A percentile compares a stretch with the other conserved stretches of the same genome.
phyloP scores from a whole-genome alignment of 2,329 filamentous ascomycete genomes.

The Penicillium glabrum region DNA sequence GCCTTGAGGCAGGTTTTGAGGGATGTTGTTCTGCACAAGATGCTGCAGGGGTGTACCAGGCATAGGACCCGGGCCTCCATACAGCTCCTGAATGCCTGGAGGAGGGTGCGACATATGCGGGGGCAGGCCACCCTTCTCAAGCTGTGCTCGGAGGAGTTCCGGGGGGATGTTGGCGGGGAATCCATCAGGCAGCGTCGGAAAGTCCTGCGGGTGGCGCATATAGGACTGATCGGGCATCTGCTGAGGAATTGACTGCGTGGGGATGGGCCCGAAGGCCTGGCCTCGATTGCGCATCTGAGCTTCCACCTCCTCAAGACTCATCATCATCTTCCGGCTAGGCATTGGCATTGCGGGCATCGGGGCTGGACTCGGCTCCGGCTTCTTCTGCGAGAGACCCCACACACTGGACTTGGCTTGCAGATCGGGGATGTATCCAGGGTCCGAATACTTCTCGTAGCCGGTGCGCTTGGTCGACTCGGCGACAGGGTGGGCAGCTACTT shows the following conservation, averaged over 20 bases:
- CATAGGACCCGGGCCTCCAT: constrained; percentile 44
- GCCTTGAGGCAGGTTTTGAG: constrained; percentile 43
- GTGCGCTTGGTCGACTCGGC: constrained; percentile 61
- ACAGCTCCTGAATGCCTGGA: constrained; percentile 43
- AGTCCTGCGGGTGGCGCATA: constrained; percentile 33
- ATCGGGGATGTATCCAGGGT: constrained; percentile 80
- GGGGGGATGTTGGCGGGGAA: constrained; percentile 36
- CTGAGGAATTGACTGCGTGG: constrained; percentile 29
- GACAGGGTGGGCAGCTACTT: constrained; percentile 42
- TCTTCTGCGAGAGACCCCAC: constrained; percentile 69
- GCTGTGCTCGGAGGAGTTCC: constrained; percentile 50
- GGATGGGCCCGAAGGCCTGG: constrained; percentile 23
- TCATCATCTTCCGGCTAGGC: constrained; percentile 71
- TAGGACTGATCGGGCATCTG: constrained; percentile 31
- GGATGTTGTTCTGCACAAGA: constrained; percentile 75
- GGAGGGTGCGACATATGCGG: constrained; percentile 40
- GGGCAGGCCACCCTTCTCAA: constrained; percentile 35
- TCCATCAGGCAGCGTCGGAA: constrained; percentile 32
- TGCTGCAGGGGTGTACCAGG: constrained; percentile 66
- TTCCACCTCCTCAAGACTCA: constrained; percentile 97
- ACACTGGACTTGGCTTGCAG: constrained; percentile 90
- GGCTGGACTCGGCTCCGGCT: constrained; percentile 25
- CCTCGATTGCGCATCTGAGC: constrained; percentile 79
- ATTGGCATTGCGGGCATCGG: constrained; percentile 13
- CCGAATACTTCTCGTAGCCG: constrained; percentile 89